A percentile compares a stretch with the other conserved stretches of the same genome.
Conservation (phyloP, 768 basidiomycete genomes). For the Suillus alpinus region DNA sequence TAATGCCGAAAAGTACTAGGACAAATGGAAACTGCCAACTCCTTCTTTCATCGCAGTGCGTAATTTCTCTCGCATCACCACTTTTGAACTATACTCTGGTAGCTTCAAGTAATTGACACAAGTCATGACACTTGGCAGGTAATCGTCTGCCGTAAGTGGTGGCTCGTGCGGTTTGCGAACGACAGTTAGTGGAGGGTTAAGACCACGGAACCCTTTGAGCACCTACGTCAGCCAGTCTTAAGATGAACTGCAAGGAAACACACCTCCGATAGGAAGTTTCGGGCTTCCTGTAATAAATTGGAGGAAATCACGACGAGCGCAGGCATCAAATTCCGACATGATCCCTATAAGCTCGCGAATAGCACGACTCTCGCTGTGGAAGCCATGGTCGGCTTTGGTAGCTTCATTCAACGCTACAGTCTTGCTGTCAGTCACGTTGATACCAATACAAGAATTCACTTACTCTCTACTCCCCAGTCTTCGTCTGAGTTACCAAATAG, state of each 20-base stretch:
- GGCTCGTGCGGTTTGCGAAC: conserved; percentile 96
- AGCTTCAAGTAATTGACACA: conserved; percentile 97
- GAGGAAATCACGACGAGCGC: conserved; percentile 80
- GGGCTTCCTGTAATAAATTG: conserved; percentile 99
- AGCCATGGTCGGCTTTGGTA: conserved; percentile 97
- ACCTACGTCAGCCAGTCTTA: conserved; percentile 1
- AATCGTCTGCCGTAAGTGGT: conserved; percentile 88
- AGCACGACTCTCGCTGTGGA: conserved; percentile 90
- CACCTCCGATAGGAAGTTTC: conserved; percentile 93
- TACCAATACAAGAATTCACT: conserved; percentile 27
- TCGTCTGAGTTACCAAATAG: conserved; percentile 97
- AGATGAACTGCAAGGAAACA: conserved; percentile 23
- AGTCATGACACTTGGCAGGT: conserved; percentile 97
- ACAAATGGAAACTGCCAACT: conserved; percentile 95
- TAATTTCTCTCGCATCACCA: conserved; percentile 81
- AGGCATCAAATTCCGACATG: conserved; percentile 75
- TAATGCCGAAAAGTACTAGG: conserved; percentile 42
- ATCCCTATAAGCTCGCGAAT: conserved; percentile 86
- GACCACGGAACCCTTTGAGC: conserved; percentile 80
- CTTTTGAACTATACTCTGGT: conserved; percentile 90
- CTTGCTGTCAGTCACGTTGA: conserved; percentile 4
- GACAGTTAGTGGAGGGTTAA: conserved; percentile 92
- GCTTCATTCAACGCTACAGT: conserved; percentile 77
- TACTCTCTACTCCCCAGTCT: conserved; percentile 93
- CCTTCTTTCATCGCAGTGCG: conserved; percentile 88